These are phyloP conservation scores for Hypoxylon fragiforme DNA, from an alignment of 495 filamentous ascomycete species.

Conservation along the genomic window DNA sequence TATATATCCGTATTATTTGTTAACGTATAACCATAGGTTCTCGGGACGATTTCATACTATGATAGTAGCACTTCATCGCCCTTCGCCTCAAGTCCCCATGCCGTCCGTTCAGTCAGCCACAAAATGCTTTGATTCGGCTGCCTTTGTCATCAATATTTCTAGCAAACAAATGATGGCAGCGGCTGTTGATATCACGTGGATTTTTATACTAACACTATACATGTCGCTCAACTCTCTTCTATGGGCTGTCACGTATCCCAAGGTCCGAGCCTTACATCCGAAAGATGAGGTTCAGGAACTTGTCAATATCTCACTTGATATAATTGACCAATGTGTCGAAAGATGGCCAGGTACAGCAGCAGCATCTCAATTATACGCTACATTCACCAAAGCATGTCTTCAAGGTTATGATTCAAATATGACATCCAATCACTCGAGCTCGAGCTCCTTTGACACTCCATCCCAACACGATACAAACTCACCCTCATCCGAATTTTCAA, in stretches of 20 bases:
- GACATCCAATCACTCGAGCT: conserved; percentile 53
- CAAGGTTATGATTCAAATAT: conserved; percentile 75
- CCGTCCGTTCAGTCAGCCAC: conserved; percentile 73
- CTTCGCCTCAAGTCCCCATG: conserved; percentile 85
- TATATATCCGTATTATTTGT: neutral
- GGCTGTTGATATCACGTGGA: conserved; percentile 85
- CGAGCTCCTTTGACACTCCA: conserved; percentile 63
- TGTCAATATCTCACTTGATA: conserved; percentile 70
- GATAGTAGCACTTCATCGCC: conserved; percentile 79
- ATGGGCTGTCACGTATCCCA: conserved; percentile 77
- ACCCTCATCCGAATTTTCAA: conserved; percentile 43
- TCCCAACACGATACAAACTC: conserved; percentile 50
- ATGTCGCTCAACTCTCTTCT: conserved; percentile 85
- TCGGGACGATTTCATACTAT: conserved; percentile 77
- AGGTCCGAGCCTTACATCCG: conserved; percentile 69
- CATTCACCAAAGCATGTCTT: conserved; percentile 78
- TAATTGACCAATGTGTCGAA: conserved; percentile 72
- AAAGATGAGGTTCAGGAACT: conserved; percentile 72
- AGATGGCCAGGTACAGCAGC: conserved; percentile 87
- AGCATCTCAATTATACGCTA: conserved; percentile 77
- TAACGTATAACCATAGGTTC: conserved; percentile 64
- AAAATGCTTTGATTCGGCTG: conserved; percentile 78
- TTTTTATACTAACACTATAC: conserved; percentile 84
- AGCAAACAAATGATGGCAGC: conserved; percentile 72
- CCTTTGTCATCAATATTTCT: conserved; percentile 77